Conservation (phyloP, 2,329 filamentous ascomycete genomes). For the Colletotrichum sublineola region DNA sequence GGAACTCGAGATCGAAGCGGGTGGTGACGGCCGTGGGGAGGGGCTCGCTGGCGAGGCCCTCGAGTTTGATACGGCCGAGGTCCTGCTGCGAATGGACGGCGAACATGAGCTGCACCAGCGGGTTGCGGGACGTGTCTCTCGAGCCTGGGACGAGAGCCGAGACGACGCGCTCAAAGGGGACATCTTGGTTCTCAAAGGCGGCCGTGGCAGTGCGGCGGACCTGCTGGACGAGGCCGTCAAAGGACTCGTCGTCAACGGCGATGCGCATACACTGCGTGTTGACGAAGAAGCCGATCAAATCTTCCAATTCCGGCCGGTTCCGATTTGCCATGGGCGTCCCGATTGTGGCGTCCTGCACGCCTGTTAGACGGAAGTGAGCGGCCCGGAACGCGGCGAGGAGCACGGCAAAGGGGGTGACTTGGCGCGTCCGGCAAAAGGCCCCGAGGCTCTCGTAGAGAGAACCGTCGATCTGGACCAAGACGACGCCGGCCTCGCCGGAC, state of each 20-base stretch:
- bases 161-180: conserved; percentile 29
- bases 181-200: conserved; percentile 45
- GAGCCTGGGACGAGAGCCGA: conserved; percentile 15
- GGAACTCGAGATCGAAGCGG: conserved; percentile 39
- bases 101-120: conserved; percentile 30
- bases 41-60: conserved; percentile 7
- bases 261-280: conserved; percentile 47
- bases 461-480: conserved; percentile 27
- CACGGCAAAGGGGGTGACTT: conserved; percentile 34
- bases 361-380: conserved; percentile 47
- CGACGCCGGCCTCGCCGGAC: conserved; percentile 27
- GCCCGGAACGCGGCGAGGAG: conserved; percentile 47
- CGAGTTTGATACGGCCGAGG: conserved; percentile 7
- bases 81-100: conserved; percentile 21
- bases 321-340: conserved; percentile 37
- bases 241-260: conserved; percentile 36
- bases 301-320: conserved; percentile 24
- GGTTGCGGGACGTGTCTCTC: conserved; percentile 24
- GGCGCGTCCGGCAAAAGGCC: conserved; percentile 34
- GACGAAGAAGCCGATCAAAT: conserved; percentile 46
- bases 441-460: conserved; percentile 28
- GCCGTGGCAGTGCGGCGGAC: conserved; percentile 35
- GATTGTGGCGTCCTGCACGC: conserved; percentile 44
- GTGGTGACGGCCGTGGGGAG: conserved; percentile 22
- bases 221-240: conserved; percentile 42